A percentile compares a stretch with the other conserved stretches of the same genome.
Conservation (phyloP, 169 alveolate species). For the Toxoplasma gondii region DNA sequence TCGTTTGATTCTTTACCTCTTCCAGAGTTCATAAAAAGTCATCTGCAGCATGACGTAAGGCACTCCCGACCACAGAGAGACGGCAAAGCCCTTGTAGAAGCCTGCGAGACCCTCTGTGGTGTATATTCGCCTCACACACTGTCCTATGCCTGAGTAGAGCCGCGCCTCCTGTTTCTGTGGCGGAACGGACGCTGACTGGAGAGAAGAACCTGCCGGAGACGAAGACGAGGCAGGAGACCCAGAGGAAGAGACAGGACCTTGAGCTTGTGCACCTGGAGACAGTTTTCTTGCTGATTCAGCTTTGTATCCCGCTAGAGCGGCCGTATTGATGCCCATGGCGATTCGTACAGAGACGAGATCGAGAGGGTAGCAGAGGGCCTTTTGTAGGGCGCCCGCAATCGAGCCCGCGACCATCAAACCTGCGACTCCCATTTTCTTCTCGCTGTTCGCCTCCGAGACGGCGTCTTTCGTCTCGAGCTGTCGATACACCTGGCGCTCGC, state of each 20-base stretch:
- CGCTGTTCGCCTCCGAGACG: not conserved
- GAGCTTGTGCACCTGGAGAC: not conserved
- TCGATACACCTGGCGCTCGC: not conserved
- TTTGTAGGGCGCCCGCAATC: conserved; percentile 85
- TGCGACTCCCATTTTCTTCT: conserved; percentile 58
- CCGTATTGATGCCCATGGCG: conserved; percentile 86
- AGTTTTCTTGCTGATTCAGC: not conserved
- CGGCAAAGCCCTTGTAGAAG: conserved; percentile 83
- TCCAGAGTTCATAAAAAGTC: conserved; percentile 83
- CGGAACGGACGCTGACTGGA: not conserved
- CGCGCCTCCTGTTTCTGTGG: not conserved
- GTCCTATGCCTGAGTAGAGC: conserved; percentile 71
- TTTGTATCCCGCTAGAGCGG: conserved; percentile 68
- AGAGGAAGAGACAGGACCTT: not conserved
- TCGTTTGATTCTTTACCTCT: conserved; percentile 24
- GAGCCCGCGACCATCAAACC: conserved; percentile 83
- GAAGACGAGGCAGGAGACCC: conserved; percentile 3
- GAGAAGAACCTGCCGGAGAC: not conserved
- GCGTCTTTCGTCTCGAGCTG: not conserved
- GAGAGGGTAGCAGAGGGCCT: conserved; percentile 83
- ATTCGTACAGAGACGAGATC: conserved; percentile 86
- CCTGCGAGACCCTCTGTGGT: conserved; percentile 85
- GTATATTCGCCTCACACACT: conserved; percentile 77
- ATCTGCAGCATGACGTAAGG: conserved; percentile 88
- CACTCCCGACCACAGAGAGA: conserved; percentile 84